Conservation (phyloP, 345 rosid species). For the Populus ilicifolia region DNA sequence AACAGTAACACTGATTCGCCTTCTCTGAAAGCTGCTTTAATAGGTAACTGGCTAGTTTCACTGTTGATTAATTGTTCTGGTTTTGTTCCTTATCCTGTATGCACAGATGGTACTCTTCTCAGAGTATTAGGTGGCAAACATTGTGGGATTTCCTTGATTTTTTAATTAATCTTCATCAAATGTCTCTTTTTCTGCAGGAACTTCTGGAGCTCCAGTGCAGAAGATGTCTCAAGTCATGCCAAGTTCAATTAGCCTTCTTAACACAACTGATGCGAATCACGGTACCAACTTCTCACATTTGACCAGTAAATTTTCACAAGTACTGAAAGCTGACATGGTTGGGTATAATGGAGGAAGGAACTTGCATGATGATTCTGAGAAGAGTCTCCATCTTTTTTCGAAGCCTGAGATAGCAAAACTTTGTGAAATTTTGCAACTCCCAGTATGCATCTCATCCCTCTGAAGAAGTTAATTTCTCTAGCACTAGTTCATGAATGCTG, state of each 20-base stretch:
- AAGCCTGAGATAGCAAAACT: slow-evolving; percentile 63
- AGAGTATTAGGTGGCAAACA: not conserved
- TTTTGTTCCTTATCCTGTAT: not conserved
- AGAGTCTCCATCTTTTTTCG: slow-evolving; percentile 53
- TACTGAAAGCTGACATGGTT: slow-evolving; percentile 29
- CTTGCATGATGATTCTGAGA: slow-evolving; percentile 50
- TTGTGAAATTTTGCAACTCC: slow-evolving; percentile 52
- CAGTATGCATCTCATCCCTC: slow-evolving; percentile 44
- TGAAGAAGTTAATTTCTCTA: slow-evolving; percentile 13
- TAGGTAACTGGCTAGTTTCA: slow-evolving; percentile 35
- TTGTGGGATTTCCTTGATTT: not conserved
- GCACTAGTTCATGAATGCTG: not conserved
- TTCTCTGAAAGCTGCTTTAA: slow-evolving; percentile 15
- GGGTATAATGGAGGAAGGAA: slow-evolving; percentile 33
- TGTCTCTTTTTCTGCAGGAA: slow-evolving; percentile 43
- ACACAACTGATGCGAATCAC: slow-evolving; percentile 12
- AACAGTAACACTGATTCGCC: slow-evolving; percentile 27
- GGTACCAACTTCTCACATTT: slow-evolving; percentile 15
- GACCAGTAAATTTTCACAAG: slow-evolving; percentile 25
- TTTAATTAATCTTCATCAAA: not conserved
- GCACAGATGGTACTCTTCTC: not conserved
- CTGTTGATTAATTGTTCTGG: slow-evolving; percentile 8
- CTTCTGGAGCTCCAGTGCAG: slow-evolving; percentile 24
- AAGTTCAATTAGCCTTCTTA: slow-evolving; percentile 21
- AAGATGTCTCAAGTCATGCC: slow-evolving; percentile 21